A percentile compares a stretch with the other conserved stretches of the same genome.
phyloP scores from a whole-genome alignment of 495 filamentous ascomycete species.

The Hypoxylon cercidicola region DNA sequence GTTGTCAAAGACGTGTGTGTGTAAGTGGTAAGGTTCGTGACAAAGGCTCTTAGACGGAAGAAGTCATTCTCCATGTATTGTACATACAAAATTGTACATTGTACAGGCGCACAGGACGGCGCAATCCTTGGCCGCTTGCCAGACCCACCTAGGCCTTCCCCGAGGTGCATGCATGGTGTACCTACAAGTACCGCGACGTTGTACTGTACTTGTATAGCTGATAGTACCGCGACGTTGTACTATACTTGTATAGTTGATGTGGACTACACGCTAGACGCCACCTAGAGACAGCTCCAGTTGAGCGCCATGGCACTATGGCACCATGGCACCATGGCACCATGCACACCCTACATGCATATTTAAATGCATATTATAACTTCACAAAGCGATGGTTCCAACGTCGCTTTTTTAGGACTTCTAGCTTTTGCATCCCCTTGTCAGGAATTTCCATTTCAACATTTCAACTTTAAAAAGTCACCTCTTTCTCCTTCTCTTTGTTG shows the following conservation, averaged over 20 bases:
- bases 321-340: constrained; percentile 3
- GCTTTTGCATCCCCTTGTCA: constrained; percentile 25
- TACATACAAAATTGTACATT: constrained; percentile 9
- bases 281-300: no score
- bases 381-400: constrained; percentile 36
- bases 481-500: constrained; percentile 5
- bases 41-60: background rate
- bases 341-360: constrained; percentile 42
- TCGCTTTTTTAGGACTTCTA: constrained; percentile 27
- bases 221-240: constrained; percentile 16
- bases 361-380: constrained; percentile 40
- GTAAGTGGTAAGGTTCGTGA: no score
- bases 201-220: background rate
- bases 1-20: no score
- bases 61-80: background rate
- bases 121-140: constrained; percentile 22
- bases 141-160: constrained; percentile 36
- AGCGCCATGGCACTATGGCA: no score
- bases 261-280: background rate
- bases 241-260: constrained; percentile 7
- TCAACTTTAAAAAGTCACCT: constrained; percentile 30
- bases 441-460: constrained; percentile 11
- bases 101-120: no score
- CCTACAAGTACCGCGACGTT: constrained; percentile 22
- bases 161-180: constrained; percentile 31